Conservation (phyloP, 1,284 basidiomycete species). For the Tilletia setariae region DNA sequence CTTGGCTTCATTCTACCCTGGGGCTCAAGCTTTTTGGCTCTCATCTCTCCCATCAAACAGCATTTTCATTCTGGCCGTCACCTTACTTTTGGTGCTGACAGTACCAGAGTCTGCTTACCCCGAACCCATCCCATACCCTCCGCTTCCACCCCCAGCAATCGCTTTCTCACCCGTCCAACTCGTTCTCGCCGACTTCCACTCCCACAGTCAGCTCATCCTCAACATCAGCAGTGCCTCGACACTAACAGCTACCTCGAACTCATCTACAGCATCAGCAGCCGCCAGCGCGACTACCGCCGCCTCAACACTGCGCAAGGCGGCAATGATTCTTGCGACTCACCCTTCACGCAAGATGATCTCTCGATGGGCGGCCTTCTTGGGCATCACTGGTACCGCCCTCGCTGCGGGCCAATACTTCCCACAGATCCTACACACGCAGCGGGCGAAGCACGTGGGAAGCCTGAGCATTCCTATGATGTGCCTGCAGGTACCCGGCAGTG, state of each 20-base stretch:
- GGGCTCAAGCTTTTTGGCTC: too few species aligned
- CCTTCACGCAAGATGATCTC: slow-evolving; percentile 32
- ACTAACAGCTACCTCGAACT: neutral
- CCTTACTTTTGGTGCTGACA: slow-evolving; percentile 25
- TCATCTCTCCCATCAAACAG: too few species aligned
- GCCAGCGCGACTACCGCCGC: neutral
- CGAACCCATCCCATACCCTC: slow-evolving; percentile 10
- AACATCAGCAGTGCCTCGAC: neutral
- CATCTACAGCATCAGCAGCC: neutral
- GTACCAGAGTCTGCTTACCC: slow-evolving; percentile 27
- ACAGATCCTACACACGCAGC: slow-evolving; percentile 77
- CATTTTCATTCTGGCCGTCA: slow-evolving; percentile 26
- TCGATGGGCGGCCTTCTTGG: slow-evolving; percentile 80
- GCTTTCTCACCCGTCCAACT: slow-evolving; percentile 15
- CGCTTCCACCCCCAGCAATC: neutral
- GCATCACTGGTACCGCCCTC: slow-evolving; percentile 73
- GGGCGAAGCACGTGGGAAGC: slow-evolving; percentile 77
- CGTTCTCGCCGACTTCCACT: slow-evolving; percentile 9
- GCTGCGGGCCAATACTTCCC: slow-evolving; percentile 82
- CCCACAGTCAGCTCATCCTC: neutral
- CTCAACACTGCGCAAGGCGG: neutral
- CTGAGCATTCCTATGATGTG: slow-evolving; percentile 90
- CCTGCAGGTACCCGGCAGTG: slow-evolving; percentile 86
- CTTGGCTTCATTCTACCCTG: neutral
- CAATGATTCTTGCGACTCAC: slow-evolving; percentile 19